A percentile compares a stretch with the other conserved stretches of the same genome.
Evolutionary conservation across 306 rosid genomes (phyloP).

Genomic region (Alnus glutinosa): DNA sequence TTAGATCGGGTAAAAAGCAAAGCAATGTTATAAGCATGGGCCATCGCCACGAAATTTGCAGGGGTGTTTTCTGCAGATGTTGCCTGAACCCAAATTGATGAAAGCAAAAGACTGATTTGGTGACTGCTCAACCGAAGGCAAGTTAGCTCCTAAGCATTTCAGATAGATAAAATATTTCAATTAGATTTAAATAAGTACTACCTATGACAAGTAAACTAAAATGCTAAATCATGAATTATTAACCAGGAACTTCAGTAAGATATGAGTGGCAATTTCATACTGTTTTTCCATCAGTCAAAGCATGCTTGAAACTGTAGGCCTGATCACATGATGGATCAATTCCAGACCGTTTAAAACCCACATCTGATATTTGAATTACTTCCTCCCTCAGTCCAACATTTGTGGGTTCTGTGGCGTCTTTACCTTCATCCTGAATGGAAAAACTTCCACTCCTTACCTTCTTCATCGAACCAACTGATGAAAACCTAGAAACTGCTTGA

Average conservation of each 20-base stretch:
- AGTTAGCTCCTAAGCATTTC: slow-evolving; percentile 63
- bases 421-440: slow-evolving; percentile 43
- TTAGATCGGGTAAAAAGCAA: slow-evolving; percentile 76
- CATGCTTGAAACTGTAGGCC: slow-evolving; percentile 42
- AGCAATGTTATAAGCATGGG: slow-evolving; percentile 73
- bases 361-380: slow-evolving; percentile 35
- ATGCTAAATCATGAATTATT: neutral
- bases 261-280: slow-evolving; percentile 39
- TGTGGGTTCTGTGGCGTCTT: slow-evolving; percentile 32
- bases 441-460: slow-evolving; percentile 43
- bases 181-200: slow-evolving; percentile 18
- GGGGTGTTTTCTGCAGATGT: slow-evolving; percentile 68
- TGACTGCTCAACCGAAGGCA: slow-evolving; percentile 86
- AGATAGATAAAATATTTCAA: slow-evolving; percentile 25
- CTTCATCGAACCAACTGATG: slow-evolving; percentile 32
- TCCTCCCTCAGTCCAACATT: slow-evolving; percentile 38
- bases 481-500: slow-evolving; percentile 32
- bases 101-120: slow-evolving; percentile 93
- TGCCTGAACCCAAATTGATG: slow-evolving; percentile 98
- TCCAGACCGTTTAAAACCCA: slow-evolving; percentile 32
- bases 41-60: slow-evolving; percentile 90
- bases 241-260: neutral
- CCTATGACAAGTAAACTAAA: neutral
- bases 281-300: slow-evolving; percentile 53
- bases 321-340: slow-evolving; percentile 32